phyloP scores from a whole-genome alignment of 805 yeast species.

The Alloascoidea africana region DNA sequence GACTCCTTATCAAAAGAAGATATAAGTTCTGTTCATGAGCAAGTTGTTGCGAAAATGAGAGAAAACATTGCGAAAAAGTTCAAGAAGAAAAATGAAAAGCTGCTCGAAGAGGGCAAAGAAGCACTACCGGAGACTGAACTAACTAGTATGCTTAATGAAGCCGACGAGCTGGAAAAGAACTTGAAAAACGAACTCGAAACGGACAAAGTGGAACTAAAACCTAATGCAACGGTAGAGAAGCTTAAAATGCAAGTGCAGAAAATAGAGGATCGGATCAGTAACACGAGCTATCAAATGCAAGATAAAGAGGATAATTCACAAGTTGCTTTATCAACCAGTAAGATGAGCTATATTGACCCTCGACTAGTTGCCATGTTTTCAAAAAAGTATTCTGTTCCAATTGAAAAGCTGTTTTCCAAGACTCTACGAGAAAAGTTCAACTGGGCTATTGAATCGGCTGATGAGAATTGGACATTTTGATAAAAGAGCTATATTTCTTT shows the following conservation, averaged over 20 bases:
- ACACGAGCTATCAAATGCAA: slow-evolving; percentile 58
- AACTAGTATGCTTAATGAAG: slow-evolving; percentile 40
- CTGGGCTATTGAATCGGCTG: slow-evolving; percentile 92
- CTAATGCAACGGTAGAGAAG: slow-evolving; percentile 44
- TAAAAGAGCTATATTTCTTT: too few species aligned
- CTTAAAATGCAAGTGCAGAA: slow-evolving; percentile 55
- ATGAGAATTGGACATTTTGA: slow-evolving; percentile 74
- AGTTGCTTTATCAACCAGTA: slow-evolving; percentile 85
- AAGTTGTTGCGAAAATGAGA: slow-evolving; percentile 47
- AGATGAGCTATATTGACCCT: slow-evolving; percentile 92
- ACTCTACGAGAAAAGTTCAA: slow-evolving; percentile 84
- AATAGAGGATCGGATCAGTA: slow-evolving; percentile 54
- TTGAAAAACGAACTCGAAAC: slow-evolving; percentile 43
- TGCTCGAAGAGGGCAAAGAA: slow-evolving; percentile 39
- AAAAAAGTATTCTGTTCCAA: slow-evolving; percentile 75
- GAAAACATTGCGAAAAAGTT: slow-evolving; percentile 54
- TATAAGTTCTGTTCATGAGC: slow-evolving; percentile 38
- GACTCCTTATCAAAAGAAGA: slow-evolving; percentile 54
- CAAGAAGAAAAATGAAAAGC: slow-evolving; percentile 64
- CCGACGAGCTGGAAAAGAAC: slow-evolving; percentile 32
- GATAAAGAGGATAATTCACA: slow-evolving; percentile 92
- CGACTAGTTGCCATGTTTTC: slow-evolving; percentile 80
- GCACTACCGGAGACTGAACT: slow-evolving; percentile 38
- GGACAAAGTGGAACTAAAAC: slow-evolving; percentile 35
- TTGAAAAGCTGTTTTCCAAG: slow-evolving; percentile 83